These are phyloP conservation scores for Xylaria sp. DNA, from an alignment of 2,329 filamentous ascomycete species.

Conservation along the genomic window DNA sequence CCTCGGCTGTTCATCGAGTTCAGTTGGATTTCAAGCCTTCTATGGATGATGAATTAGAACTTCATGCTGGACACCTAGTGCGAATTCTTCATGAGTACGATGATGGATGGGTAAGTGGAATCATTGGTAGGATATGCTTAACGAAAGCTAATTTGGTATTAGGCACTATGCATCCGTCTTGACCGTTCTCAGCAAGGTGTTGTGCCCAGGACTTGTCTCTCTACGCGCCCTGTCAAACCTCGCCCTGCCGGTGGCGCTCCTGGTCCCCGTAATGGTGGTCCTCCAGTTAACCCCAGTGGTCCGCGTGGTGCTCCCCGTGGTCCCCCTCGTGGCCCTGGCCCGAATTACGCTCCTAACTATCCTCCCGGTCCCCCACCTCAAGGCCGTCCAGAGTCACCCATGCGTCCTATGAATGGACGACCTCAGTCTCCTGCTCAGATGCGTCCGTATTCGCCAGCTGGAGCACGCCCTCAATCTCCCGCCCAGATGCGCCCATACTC, in stretches of 20 bases:
- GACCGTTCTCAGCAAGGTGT: slow-evolving; percentile 94
- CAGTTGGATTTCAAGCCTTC: slow-evolving; percentile 94
- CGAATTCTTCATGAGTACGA: slow-evolving; percentile 95
- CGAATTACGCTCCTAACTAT: slow-evolving; percentile 51
- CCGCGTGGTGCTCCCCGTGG: slow-evolving; percentile 39
- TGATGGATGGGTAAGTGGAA: slow-evolving; percentile 88
- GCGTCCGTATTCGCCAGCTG: slow-evolving; percentile 49
- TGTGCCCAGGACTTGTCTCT: slow-evolving; percentile 91
- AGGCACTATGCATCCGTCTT: slow-evolving; percentile 91
- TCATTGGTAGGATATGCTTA: not conserved
- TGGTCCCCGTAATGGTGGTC: slow-evolving; percentile 57
- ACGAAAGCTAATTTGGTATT: slow-evolving; percentile 41
- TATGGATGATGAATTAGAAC: slow-evolving; percentile 89
- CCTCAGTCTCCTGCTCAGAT: slow-evolving; percentile 50
- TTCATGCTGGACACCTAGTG: slow-evolving; percentile 84
- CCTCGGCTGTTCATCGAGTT: slow-evolving; percentile 83
- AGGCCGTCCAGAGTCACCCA: slow-evolving; percentile 52
- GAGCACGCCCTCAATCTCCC: slow-evolving; percentile 49
- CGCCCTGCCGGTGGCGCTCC: slow-evolving; percentile 66
- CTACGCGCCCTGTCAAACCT: slow-evolving; percentile 89
- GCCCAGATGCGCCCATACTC: slow-evolving; percentile 50
- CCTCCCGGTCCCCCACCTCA: slow-evolving; percentile 48
- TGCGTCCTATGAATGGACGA: slow-evolving; percentile 48
- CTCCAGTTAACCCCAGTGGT: slow-evolving; percentile 61
- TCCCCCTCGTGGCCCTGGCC: slow-evolving; percentile 50